Evolutionary conservation across 345 rosid genomes (phyloP), one percentile per base, ranked within the genome.

Genomic region (Rhizophora mangle): DNA sequence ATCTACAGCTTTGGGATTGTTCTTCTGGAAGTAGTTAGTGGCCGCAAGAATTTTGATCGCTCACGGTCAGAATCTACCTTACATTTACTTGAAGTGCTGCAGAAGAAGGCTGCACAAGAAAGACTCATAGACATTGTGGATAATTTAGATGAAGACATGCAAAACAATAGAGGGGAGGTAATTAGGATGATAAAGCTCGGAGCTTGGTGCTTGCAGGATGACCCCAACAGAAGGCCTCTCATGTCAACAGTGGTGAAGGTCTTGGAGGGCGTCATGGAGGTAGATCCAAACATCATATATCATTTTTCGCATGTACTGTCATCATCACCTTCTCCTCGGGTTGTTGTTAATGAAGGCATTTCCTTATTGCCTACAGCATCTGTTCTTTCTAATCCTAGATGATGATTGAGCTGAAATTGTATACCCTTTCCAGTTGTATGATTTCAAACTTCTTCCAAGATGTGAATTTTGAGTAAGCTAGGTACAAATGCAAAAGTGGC

Each of bases 1-100:
- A 78, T 89, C 54, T 92, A 88, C 7, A 89, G 96, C 60, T 92
- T 78, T 8, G 94, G 96, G 0, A 83, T 89, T 78, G 97, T 92
- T 11, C 77, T 92, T 0, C 52, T 92, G 20, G 94, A 89, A 85
- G 77, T 92, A 72, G 78, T 88, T 5, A 91, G 97, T 46, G 94
- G 96, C 2, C 58, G 78, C 24, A 65, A 83, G 90, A 64, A 88
- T 30, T 87, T 89, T 6, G 97, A 89, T 76, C 80, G 86, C 82
- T 84, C 92, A 2, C 83, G 32, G 6, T 15, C 64, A 3, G 89
- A 87, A 3, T 83, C 83, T 47, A 34, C 1, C 18, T 0, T 83
- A 87, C 88, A 88, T 88, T 32, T 85, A 80, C 67, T 82, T 66
- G 53, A 85, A 52, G 1, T 69, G 20, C 77, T 80, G 63, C 86